Evolutionary conservation across 2,329 filamentous ascomycete species (phyloP), one percentile per base, ranked within the genome.

Genomic region (Apiospora malaysiana): DNA sequence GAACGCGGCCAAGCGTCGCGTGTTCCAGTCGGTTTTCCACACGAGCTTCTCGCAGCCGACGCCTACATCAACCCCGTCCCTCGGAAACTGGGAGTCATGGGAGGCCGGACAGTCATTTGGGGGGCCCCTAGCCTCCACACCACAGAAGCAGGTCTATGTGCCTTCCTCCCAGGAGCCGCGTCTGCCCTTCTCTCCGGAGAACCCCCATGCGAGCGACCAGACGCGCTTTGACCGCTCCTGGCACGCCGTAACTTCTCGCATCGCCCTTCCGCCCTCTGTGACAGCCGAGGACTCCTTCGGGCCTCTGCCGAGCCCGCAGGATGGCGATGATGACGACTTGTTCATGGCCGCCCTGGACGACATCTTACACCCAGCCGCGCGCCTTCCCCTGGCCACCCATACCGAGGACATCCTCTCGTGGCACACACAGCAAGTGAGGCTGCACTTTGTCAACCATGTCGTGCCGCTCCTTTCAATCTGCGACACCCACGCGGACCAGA

Each of bases 181-280:
- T n/a, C 70, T 71, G 70, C 47, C 74, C 42, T 67, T 73, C 45
- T 72, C 78, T 32, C 73, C 75, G 59, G 76, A 76, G 65, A 75
- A 78, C 68, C 47, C 72, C 65, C 75, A 81, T 71, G 78, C 81
- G 68, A 80, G 82, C 72, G 85, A 90, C 73, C 89, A 91, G 79
- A 83, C 85, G 69, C 84, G 83, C 73, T 90, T 86, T 84, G 88
- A 91, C 76, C 82, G 86, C 72, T 88, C 89, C 71, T 92, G 90
- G 90, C 87, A 90, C 76, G 81, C 83, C 40, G 89, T 91, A 72
- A 91, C 89, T 21, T 84, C 87, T 42, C 83, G 83, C 45, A 87
- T 92, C 65, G 84, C 85, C 66, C 82, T 92, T 27, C 87, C 89
- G 10, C 79, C 84, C n/a, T 87, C 87, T 12, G 86, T 88, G 59